Evolutionary conservation across 306 rosid genomes (phyloP).

Genomic region (Hippophae rhamnoides): DNA sequence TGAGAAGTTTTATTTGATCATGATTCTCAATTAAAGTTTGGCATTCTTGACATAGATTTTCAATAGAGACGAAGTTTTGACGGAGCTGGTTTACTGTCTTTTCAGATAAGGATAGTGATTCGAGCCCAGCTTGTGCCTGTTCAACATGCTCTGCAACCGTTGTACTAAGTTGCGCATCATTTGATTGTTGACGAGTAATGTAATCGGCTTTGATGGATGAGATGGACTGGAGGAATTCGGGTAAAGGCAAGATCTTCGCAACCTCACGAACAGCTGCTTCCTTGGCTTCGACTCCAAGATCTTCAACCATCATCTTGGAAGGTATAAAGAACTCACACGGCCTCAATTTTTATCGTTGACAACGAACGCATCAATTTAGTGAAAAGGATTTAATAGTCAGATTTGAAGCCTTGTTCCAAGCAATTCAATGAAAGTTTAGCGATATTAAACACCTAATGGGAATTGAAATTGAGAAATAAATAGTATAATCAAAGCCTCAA

Average conservation of each 20-base stretch:
- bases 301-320: slow-evolving; percentile 70
- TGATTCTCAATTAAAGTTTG: slow-evolving; percentile 91
- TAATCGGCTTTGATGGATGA: slow-evolving; percentile 89
- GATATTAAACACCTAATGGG: no score
- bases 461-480: no score
- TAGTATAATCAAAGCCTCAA: no score
- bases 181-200: slow-evolving; percentile 96
- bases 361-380: no score
- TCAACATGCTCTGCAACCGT: slow-evolving; percentile 99
- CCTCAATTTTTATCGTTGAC: no score
- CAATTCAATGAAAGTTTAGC: no score
- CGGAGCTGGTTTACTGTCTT: slow-evolving; percentile 67
- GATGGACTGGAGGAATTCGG: slow-evolving; percentile 85
- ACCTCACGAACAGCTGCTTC: slow-evolving; percentile 95
- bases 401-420: no score
- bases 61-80: slow-evolving; percentile 76
- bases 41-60: slow-evolving; percentile 84
- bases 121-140: slow-evolving; percentile 75
- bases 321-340: background rate
- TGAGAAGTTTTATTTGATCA: slow-evolving; percentile 95
- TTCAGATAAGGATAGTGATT: slow-evolving; percentile 65
- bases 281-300: slow-evolving; percentile 90
- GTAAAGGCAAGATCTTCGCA: slow-evolving; percentile 82
- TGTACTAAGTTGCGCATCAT: slow-evolving; percentile 97
- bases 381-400: no score